Percentiles rank a stretch among this genome's conserved stretches.
Evolutionary conservation across 257 asterid species (phyloP).

Genomic region (Coffea canephora): DNA sequence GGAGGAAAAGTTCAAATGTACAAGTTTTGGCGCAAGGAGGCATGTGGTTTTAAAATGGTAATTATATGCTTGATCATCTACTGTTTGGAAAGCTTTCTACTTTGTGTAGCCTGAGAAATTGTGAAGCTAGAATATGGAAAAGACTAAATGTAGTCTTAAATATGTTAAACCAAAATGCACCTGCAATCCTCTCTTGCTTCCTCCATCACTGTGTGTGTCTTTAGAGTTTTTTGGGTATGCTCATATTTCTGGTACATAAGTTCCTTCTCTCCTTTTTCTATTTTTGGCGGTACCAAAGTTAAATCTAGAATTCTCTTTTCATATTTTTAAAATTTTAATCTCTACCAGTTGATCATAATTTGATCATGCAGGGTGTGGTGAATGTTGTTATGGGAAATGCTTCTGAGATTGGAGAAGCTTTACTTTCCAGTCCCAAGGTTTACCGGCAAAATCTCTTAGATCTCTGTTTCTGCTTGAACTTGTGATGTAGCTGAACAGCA

Average conservation of each 20-base stretch:
- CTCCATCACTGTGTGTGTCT: background rate
- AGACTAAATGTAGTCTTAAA: background rate
- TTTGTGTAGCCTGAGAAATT: no score
- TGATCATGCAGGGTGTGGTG: conserved; percentile 67
- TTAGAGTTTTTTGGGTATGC: background rate
- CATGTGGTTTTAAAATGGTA: background rate
- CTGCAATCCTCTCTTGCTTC: background rate
- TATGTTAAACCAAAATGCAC: conserved; percentile 1
- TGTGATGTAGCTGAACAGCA: background rate
- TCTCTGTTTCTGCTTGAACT: conserved; percentile 6
- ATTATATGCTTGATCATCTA: background rate
- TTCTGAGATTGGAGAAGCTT: conserved; percentile 78
- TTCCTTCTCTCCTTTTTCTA: background rate
- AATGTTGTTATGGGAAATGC: conserved; percentile 96
- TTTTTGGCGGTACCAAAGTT: background rate
- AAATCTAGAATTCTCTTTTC: background rate
- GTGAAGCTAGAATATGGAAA: background rate
- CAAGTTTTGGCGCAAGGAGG: background rate
- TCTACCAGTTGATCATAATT: conserved; percentile 25
- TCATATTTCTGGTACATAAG: background rate
- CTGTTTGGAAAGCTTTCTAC: background rate
- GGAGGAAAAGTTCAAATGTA: background rate
- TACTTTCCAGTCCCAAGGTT: conserved; percentile 74
- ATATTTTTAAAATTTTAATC: background rate
- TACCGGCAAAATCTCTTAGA: background rate